phyloP scores from a whole-genome alignment of 306 rosid genomes.

The Quercus wislizeni region DNA sequence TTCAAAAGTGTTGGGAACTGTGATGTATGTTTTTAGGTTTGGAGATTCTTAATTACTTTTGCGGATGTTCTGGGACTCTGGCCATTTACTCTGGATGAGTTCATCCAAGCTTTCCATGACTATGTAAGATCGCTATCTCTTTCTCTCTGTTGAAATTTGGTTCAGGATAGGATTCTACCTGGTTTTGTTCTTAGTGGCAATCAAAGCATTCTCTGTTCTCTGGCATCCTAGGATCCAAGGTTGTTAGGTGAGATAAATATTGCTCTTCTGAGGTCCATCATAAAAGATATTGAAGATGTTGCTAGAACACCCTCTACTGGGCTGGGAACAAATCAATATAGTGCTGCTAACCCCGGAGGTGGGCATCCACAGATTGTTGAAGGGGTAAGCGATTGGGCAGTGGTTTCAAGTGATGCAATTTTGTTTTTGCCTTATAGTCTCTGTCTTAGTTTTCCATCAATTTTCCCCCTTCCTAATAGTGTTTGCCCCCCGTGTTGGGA shows the following conservation, averaged over 20 bases:
- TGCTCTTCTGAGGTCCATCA: slow-evolving; percentile 58
- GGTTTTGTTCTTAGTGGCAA: slow-evolving; percentile 9
- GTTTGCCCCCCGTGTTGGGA: slow-evolving; percentile 1
- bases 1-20: not conserved
- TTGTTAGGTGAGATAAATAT: slow-evolving; percentile 72
- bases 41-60: slow-evolving; percentile 80
- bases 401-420: slow-evolving; percentile 18
- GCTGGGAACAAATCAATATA: slow-evolving; percentile 49
- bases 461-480: not conserved
- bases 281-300: slow-evolving; percentile 77
- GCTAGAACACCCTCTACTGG: slow-evolving; percentile 56
- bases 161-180: slow-evolving; percentile 7
- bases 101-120: slow-evolving; percentile 86
- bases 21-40: slow-evolving; percentile 47
- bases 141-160: not conserved
- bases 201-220: slow-evolving; percentile 9
- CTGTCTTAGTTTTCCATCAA: not conserved
- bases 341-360: slow-evolving; percentile 55
- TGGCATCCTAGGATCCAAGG: slow-evolving; percentile 61
- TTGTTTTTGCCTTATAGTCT: slow-evolving; percentile 2
- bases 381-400: slow-evolving; percentile 48
- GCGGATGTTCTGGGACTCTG: slow-evolving; percentile 74
- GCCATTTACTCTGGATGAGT: slow-evolving; percentile 84
- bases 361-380: slow-evolving; percentile 74
- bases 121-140: slow-evolving; percentile 42